Evolutionary conservation across 139 green algal species (phyloP).

Genomic region (Micractinium sp.): DNA sequence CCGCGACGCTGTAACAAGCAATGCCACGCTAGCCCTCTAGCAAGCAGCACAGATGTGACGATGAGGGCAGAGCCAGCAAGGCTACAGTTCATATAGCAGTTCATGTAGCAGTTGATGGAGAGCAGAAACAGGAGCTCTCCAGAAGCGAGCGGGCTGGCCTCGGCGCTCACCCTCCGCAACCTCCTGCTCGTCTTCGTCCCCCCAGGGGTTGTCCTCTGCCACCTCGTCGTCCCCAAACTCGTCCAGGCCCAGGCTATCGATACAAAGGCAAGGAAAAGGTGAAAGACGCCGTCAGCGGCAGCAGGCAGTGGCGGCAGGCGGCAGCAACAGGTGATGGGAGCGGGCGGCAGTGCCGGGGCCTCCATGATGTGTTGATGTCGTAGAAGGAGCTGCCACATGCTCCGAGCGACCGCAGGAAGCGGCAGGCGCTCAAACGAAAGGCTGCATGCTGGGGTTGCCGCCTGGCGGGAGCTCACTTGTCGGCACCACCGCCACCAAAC

Average conservation of each 20-base stretch:
- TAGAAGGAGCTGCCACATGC: too few species aligned
- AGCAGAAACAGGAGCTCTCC: too few species aligned
- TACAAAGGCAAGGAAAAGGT: not conserved
- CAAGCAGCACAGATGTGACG: too few species aligned
- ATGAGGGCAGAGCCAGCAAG: too few species aligned
- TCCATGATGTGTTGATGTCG: not conserved
- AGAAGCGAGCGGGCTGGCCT: too few species aligned
- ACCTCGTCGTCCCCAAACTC: constrained; percentile 30
- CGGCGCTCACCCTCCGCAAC: not conserved
- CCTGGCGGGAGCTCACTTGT: not conserved
- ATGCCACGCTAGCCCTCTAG: too few species aligned
- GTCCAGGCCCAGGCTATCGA: not conserved
- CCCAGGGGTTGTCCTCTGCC: constrained; percentile 25
- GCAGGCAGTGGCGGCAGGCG: not conserved
- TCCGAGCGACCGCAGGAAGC: too few species aligned
- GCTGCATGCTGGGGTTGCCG: too few species aligned
- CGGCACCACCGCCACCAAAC: constrained; percentile 4
- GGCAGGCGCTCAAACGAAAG: too few species aligned
- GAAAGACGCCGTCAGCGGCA: not conserved
- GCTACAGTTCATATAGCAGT: too few species aligned
- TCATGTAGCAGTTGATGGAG: too few species aligned
- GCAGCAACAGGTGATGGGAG: not conserved
- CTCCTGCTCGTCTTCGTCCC: constrained; percentile 9
- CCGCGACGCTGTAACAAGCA: too few species aligned
- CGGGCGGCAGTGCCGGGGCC: not conserved